A percentile compares a stretch with the other conserved stretches of the same genome.
Conservation (phyloP, 352 stramenopile genomes). For the Phytopythium helicoides region DNA sequence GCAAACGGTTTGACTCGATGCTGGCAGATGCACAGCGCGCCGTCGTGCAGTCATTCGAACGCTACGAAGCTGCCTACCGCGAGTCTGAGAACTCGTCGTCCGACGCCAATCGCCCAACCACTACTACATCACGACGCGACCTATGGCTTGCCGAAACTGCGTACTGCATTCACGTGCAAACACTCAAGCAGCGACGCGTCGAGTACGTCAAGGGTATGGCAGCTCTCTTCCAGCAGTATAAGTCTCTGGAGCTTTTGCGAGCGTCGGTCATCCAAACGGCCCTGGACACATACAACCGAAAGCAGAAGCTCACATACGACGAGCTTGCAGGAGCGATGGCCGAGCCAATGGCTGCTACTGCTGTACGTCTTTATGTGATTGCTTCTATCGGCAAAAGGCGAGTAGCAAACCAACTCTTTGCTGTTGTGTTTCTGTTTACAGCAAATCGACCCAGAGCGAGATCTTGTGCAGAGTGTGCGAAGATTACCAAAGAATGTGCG, state of each 20-base stretch:
- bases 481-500: slow-evolving; percentile 84
- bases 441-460: slow-evolving; percentile 75
- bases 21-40: slow-evolving; percentile 55
- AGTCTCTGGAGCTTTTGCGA: slow-evolving; percentile 71
- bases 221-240: slow-evolving; percentile 78
- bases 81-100: slow-evolving; percentile 44
- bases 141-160: slow-evolving; percentile 73
- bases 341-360: slow-evolving; percentile 54
- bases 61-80: slow-evolving; percentile 57
- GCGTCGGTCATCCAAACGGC: slow-evolving; percentile 72
- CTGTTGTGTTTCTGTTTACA: no score
- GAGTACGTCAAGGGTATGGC: slow-evolving; percentile 87
- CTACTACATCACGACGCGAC: slow-evolving; percentile 24
- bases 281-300: slow-evolving; percentile 74
- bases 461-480: slow-evolving; percentile 72
- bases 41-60: slow-evolving; percentile 54
- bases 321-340: slow-evolving; percentile 66
- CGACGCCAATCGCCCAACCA: not conserved
- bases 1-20: slow-evolving; percentile 45
- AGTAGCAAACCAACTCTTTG: no score
- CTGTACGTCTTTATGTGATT: slow-evolving; percentile 30
- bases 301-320: slow-evolving; percentile 77
- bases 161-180: slow-evolving; percentile 76
- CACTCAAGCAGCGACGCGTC: slow-evolving; percentile 52
- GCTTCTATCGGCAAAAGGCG: no score